Evolutionary conservation across 1,284 basidiomycete species (phyloP).

Genomic region (Gymnopus androsaceus): DNA sequence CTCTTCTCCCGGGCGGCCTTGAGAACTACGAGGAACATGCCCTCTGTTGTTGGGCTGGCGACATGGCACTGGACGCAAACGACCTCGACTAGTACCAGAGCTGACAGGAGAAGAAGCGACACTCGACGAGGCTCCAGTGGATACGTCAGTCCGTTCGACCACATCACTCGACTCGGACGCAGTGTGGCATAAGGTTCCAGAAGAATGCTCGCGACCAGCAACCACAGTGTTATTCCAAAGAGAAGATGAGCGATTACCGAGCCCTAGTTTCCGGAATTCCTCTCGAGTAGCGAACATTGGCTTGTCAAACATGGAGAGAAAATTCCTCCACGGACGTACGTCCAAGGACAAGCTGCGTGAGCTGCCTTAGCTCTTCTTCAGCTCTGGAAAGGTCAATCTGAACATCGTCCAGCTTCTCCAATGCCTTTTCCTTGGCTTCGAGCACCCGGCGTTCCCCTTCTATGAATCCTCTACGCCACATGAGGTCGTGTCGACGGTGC

Average conservation of each 20-base stretch:
- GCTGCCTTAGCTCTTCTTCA: not conserved
- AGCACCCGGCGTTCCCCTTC: not conserved
- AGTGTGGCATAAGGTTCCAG: too few species aligned
- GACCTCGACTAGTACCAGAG: not conserved
- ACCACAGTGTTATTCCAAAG: slow-evolving; percentile 2
- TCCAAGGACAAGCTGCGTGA: not conserved
- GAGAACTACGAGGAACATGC: too few species aligned
- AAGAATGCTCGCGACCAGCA: too few species aligned
- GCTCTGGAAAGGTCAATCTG: not conserved
- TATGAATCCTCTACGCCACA: slow-evolving; percentile 1
- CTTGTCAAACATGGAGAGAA: not conserved
- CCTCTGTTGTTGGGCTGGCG: too few species aligned
- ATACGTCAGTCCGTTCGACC: too few species aligned
- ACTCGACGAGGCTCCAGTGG: too few species aligned
- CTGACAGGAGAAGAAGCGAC: not conserved
- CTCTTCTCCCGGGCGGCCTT: too few species aligned
- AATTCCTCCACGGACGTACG: not conserved
- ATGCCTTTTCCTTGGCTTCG: too few species aligned
- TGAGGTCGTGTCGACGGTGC: not conserved
- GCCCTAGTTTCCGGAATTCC: not conserved
- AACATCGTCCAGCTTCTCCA: not conserved
- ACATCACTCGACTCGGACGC: too few species aligned
- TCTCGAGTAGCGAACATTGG: not conserved
- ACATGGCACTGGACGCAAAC: not conserved
- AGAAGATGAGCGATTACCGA: not conserved